These are phyloP conservation scores for Entelexis sorbosivorans DNA, from an alignment of 1,139 yeast genomes.

Conservation along the genomic window DNA sequence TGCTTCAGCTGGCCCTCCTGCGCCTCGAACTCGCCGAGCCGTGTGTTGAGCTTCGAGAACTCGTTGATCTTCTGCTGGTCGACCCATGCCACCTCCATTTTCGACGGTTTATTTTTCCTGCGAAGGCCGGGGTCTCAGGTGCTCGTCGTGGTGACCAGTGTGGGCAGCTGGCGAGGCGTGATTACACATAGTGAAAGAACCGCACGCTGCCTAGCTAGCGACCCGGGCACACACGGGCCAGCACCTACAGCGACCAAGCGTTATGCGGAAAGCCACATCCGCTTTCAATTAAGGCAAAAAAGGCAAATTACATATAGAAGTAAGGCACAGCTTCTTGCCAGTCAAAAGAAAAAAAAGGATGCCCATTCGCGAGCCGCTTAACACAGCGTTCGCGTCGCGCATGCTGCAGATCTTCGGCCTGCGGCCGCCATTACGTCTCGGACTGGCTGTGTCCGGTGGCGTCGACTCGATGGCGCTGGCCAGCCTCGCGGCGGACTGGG, in stretches of 20 bases:
- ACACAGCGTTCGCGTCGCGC: constrained; percentile 5
- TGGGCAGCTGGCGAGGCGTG: too few species aligned
- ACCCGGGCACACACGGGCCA: too few species aligned
- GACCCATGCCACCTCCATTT: constrained; percentile 65
- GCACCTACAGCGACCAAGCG: too few species aligned
- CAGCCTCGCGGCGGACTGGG: constrained; percentile 34
- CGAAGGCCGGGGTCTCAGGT: too few species aligned
- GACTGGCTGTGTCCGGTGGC: constrained; percentile 62
- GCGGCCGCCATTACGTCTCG: constrained; percentile 23
- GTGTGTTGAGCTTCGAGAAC: constrained; percentile 69
- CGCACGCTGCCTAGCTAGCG: background rate
- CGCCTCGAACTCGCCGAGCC: constrained; percentile 49
- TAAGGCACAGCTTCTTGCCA: too few species aligned
- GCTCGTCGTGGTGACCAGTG: too few species aligned
- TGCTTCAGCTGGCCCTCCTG: constrained; percentile 42
- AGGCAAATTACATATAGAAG: too few species aligned
- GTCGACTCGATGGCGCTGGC: constrained; percentile 69
- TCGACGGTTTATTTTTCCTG: too few species aligned
- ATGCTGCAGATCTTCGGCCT: constrained; percentile 13
- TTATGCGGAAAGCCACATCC: too few species aligned
- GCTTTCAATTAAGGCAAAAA: too few species aligned
- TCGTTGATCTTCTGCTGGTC: constrained; percentile 85
- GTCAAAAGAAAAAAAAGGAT: too few species aligned
- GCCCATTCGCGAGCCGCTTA: background rate
- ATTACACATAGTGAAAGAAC: background rate